phyloP scores from a whole-genome alignment of 2,329 filamentous ascomycete species.

The Botrytis tulipae region DNA sequence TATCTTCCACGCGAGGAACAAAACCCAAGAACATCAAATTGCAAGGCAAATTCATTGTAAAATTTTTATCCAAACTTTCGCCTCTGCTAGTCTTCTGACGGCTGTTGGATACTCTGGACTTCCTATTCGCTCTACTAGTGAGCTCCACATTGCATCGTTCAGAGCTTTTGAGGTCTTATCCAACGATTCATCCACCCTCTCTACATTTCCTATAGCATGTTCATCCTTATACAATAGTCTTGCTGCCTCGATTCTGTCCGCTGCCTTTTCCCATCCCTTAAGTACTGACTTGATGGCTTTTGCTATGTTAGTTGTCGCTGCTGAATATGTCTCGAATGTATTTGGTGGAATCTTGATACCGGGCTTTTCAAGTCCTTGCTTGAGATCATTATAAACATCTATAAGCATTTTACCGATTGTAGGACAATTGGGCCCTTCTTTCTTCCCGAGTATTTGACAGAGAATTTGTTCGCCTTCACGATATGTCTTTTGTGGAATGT shows the following conservation, averaged over 20 bases:
- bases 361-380: background rate
- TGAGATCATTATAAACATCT: background rate
- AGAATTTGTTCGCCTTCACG: background rate
- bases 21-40: background rate
- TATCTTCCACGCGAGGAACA: background rate
- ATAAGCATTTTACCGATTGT: background rate
- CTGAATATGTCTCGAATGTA: background rate
- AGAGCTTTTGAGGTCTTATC: background rate
- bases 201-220: background rate
- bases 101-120: background rate
- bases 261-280: background rate
- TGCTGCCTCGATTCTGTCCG: background rate
- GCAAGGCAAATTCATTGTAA: background rate
- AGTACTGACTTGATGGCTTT: background rate
- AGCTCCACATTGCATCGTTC: background rate
- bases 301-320: background rate
- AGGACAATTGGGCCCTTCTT: background rate
- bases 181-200: background rate
- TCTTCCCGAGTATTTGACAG: background rate
- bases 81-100: background rate
- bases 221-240: background rate
- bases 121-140: background rate
- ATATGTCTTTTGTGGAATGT: background rate
- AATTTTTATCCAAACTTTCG: background rate
- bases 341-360: background rate